These are phyloP conservation scores for Thalassiosira oceanica DNA, from an alignment of 352 stramenopile species.

Conservation along the genomic window DNA sequence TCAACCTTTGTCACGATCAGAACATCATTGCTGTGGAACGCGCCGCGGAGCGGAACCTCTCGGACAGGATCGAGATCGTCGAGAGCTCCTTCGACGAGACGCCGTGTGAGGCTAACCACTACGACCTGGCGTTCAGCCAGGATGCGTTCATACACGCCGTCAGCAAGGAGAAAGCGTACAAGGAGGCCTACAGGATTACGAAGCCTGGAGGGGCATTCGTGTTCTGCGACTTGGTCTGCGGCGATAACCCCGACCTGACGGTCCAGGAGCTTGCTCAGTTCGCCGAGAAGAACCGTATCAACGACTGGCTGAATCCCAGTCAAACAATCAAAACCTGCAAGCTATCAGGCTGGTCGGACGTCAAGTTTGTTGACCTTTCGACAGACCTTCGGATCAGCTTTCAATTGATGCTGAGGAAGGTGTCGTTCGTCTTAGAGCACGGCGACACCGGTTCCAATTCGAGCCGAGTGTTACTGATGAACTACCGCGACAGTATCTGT, in stretches of 20 bases:
- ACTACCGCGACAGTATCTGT: conserved; percentile 40
- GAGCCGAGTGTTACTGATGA: conserved; percentile 38
- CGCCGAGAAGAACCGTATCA: conserved; percentile 59
- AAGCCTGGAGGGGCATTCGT: conserved; percentile 64
- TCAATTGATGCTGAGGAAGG: conserved; percentile 58
- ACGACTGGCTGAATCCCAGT: conserved; percentile 56
- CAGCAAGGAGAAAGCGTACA: conserved; percentile 53
- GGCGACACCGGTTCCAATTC: conserved; percentile 24
- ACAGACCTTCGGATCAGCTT: conserved; percentile 54
- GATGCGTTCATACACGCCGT: conserved; percentile 67
- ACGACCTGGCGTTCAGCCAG: conserved; percentile 54
- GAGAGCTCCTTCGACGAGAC: conserved; percentile 33
- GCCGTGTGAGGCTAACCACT: conserved; percentile 36
- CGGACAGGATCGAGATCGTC: conserved; percentile 35
- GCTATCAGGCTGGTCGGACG: conserved; percentile 50
- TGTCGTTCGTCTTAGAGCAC: conserved; percentile 50
- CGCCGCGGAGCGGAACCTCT: conserved; percentile 25
- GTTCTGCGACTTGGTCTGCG: conserved; percentile 62
- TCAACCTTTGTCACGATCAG: conserved; percentile 51
- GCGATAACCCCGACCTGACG: conserved; percentile 47
- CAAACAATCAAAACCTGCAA: conserved; percentile 44
- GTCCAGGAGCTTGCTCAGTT: conserved; percentile 50
- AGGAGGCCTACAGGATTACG: conserved; percentile 60
- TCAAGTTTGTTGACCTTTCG: conserved; percentile 55
- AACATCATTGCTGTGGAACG: conserved; percentile 30